Percentiles rank a stretch among this genome's conserved stretches.
Conservation (phyloP, 345 rosid genomes). For the Acer yangbiense region DNA sequence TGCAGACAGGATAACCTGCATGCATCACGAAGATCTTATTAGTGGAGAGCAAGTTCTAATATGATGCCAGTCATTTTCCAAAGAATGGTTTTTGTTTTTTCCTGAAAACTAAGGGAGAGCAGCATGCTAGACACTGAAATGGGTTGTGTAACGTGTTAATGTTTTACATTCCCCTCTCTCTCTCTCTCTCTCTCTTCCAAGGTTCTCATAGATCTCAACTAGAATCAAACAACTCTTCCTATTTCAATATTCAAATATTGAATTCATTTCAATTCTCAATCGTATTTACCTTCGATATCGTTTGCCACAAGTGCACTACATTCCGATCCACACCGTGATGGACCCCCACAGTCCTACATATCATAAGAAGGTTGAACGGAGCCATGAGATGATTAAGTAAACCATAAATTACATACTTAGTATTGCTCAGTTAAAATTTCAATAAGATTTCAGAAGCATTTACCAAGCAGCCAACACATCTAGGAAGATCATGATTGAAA, state of each 20-base stretch:
- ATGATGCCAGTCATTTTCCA: constrained; percentile 6
- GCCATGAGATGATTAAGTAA: constrained; percentile 7
- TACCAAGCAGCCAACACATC: constrained; percentile 82
- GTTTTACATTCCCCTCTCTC: neutral
- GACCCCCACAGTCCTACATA: constrained; percentile 80
- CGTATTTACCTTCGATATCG: constrained; percentile 57
- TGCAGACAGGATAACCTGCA: constrained; percentile 92
- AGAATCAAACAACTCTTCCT: neutral
- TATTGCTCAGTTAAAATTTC: constrained; percentile 5
- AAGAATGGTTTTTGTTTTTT: neutral
- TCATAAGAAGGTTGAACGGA: constrained; percentile 17
- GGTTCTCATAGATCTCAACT: neutral
- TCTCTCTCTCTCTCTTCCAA: neutral
- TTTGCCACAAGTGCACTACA: constrained; percentile 80
- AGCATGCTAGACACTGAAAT: constrained; percentile 6
- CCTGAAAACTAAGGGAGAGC: neutral
- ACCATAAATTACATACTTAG: constrained; percentile 10
- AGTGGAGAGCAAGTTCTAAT: neutral
- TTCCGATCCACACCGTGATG: constrained; percentile 74
- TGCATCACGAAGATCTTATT: constrained; percentile 21
- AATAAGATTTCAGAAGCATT: constrained; percentile 29
- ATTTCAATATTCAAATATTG: neutral
- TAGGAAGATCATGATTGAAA: constrained; percentile 90
- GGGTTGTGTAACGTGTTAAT: neutral
- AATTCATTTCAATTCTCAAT: neutral